Percentiles rank a stretch among this genome's conserved stretches.
These are phyloP conservation scores for Asterophora lycoperdoides DNA, from an alignment of 768 basidiomycete species.

Conservation along the genomic window DNA sequence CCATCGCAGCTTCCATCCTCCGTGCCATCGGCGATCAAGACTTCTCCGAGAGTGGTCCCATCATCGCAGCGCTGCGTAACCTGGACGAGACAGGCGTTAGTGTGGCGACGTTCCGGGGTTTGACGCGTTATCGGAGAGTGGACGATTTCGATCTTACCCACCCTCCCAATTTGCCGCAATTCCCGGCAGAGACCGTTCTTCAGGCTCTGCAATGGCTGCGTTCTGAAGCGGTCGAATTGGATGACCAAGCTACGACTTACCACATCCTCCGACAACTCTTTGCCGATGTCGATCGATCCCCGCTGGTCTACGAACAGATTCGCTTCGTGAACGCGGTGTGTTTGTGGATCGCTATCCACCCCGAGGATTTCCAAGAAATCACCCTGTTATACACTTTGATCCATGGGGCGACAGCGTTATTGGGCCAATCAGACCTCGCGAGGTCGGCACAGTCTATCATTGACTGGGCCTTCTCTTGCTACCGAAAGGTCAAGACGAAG, in stretches of 20 bases:
- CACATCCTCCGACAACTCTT: slow-evolving; percentile 76
- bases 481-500: slow-evolving; percentile 33
- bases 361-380: slow-evolving; percentile 48
- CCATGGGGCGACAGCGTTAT: slow-evolving; percentile 59
- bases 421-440: slow-evolving; percentile 65
- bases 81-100: slow-evolving; percentile 32
- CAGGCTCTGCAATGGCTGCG: slow-evolving; percentile 59
- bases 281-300: slow-evolving; percentile 56
- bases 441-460: slow-evolving; percentile 71
- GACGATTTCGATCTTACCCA: slow-evolving; percentile 48
- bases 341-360: slow-evolving; percentile 65
- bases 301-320: slow-evolving; percentile 80
- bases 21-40: slow-evolving; percentile 68
- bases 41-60: slow-evolving; percentile 45
- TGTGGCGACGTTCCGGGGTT: slow-evolving; percentile 40
- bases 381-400: slow-evolving; percentile 66
- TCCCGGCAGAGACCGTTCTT: slow-evolving; percentile 45
- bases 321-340: slow-evolving; percentile 70
- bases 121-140: slow-evolving; percentile 49
- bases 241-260: slow-evolving; percentile 60
- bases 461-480: slow-evolving; percentile 67
- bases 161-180: slow-evolving; percentile 63
- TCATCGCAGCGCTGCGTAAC: slow-evolving; percentile 41
- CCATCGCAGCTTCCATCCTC: slow-evolving; percentile 55
- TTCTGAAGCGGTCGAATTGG: slow-evolving; percentile 34